A percentile compares a stretch with the other conserved stretches of the same genome.
phyloP scores from a whole-genome alignment of 2,329 filamentous ascomycete genomes.

The Fusarium poae region DNA sequence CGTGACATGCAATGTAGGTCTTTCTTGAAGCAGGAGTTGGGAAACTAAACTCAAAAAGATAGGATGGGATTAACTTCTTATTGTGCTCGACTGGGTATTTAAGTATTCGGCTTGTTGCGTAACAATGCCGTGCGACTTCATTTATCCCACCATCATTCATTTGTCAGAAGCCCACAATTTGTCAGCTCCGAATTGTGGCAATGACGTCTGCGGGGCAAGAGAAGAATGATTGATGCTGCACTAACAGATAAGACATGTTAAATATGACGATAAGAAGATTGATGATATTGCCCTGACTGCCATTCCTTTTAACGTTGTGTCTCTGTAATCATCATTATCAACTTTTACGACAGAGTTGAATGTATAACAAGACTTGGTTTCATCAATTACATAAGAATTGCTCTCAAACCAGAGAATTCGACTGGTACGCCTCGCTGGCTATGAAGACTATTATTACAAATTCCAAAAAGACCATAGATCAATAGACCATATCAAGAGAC shows the following conservation, averaged over 20 bases:
- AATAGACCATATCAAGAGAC: no score
- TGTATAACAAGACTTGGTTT: not conserved
- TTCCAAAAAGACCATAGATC: not conserved
- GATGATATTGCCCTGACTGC: not conserved
- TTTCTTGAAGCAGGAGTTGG: not conserved
- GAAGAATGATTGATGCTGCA: not conserved
- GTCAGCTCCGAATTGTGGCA: constrained; percentile 10
- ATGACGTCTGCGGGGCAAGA: constrained; percentile 28
- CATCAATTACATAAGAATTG: not conserved
- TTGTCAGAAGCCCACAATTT: constrained; percentile 26
- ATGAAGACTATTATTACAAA: not conserved
- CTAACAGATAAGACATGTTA: constrained; percentile 10
- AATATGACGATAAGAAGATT: accelerated
- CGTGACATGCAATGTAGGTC: constrained; percentile 9
- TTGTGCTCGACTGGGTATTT: not conserved
- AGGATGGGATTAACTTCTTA: not conserved
- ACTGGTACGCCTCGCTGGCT: not conserved
- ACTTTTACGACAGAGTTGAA: not conserved
- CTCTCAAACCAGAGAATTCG: not conserved
- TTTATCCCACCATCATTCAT: constrained; percentile 23
- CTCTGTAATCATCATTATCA: not conserved
- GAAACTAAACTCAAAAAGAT: no score
- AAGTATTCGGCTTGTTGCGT: constrained; percentile 13
- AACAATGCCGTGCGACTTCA: constrained; percentile 18
- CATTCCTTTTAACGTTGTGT: not conserved